Evolutionary conservation across 2,329 filamentous ascomycete genomes (phyloP).

Genomic region (Stemphylium lycopersici): DNA sequence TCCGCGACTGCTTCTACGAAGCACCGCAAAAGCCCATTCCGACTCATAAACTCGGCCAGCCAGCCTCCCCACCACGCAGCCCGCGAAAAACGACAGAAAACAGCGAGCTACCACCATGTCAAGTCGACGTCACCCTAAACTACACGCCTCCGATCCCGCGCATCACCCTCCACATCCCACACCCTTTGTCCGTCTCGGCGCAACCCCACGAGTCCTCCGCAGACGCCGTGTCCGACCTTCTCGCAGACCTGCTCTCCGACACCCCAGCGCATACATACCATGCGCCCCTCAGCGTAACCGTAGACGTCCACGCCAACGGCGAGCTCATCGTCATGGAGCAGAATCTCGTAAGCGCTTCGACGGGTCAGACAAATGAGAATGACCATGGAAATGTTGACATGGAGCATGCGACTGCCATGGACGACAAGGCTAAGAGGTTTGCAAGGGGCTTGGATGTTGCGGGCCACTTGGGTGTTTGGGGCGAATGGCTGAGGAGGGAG

Average conservation of each 20-base stretch:
- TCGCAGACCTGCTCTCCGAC: conserved; percentile 26
- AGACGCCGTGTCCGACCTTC: conserved; percentile 9
- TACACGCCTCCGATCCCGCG: conserved; percentile 43
- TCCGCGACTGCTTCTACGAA: conserved; percentile 64
- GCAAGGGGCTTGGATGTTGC: conserved; percentile 54
- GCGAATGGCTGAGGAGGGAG: conserved; percentile 54
- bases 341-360: conserved; percentile 54
- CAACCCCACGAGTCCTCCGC: conserved; percentile 5
- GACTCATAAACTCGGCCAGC: conserved; percentile 14
- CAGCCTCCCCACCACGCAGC: conserved; percentile 23
- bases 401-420: conserved; percentile 21
- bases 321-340: conserved; percentile 64
- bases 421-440: conserved; percentile 43
- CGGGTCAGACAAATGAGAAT: conserved; percentile 1
- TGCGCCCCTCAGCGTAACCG: conserved; percentile 57
- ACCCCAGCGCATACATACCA: background rate
- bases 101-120: conserved; percentile 9
- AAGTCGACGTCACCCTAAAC: conserved; percentile 40
- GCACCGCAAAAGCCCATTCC: conserved; percentile 39
- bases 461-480: conserved; percentile 59
- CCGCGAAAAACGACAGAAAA: background rate
- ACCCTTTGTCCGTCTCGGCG: conserved; percentile 21
- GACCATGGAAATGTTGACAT: conserved; percentile 31
- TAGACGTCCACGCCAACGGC: conserved; percentile 67
- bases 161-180: conserved; percentile 39